Evolutionary conservation across 2,329 filamentous ascomycete genomes (phyloP).

Genomic region (Paraphaeosphaeria minitans): DNA sequence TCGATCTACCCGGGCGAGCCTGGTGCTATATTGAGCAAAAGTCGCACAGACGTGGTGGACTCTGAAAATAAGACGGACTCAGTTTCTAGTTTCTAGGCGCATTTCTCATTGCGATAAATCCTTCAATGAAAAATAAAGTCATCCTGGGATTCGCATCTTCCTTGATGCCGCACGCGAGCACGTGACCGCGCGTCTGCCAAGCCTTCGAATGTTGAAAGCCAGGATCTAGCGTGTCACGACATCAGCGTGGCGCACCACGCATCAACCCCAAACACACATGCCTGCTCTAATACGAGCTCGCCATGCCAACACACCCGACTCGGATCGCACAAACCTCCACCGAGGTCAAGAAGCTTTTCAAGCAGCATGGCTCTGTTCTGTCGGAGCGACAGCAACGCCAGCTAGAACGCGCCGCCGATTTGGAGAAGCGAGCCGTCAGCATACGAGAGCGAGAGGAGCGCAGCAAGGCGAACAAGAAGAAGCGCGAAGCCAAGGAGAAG

Average conservation of each 20-base stretch:
- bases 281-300: slow-evolving; percentile 9
- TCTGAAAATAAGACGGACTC: no score
- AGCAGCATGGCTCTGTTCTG: slow-evolving; percentile 33
- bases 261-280: neutral
- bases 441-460: slow-evolving; percentile 41
- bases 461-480: slow-evolving; percentile 36
- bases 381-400: slow-evolving; percentile 34
- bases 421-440: slow-evolving; percentile 40
- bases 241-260: neutral
- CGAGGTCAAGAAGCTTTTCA: slow-evolving; percentile 42
- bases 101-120: no score
- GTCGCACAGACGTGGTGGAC: no score
- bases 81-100: no score
- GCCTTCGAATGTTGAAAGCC: neutral
- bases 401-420: slow-evolving; percentile 37
- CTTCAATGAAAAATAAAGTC: no score
- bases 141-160: neutral
- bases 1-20: no score
- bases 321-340: slow-evolving; percentile 42
- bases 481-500: slow-evolving; percentile 37
- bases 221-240: slow-evolving; percentile 4
- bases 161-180: neutral
- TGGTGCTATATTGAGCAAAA: no score
- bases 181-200: slow-evolving; percentile 11
- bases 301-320: slow-evolving; percentile 32